Conservation (phyloP, 108 stramenopile genomes). For the Nitzschia palea region DNA sequence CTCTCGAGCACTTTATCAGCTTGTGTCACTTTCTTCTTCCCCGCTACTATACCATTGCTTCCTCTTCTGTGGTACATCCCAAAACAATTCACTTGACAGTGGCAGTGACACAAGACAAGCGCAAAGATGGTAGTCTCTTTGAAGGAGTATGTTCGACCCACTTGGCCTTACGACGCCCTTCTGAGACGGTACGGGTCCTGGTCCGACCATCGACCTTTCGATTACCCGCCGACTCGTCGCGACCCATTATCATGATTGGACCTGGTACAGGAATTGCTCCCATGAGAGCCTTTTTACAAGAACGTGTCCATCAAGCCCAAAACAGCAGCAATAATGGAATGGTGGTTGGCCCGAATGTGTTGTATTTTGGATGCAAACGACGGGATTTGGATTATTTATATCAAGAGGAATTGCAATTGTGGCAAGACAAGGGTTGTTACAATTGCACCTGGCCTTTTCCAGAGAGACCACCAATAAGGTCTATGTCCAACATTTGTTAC, state of each 20-base stretch:
- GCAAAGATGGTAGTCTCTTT: slow-evolving; percentile 61
- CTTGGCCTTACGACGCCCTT: slow-evolving; percentile 43
- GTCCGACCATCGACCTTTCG: slow-evolving; percentile 91
- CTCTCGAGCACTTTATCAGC: slow-evolving; percentile 87
- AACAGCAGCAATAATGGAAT: slow-evolving; percentile 22
- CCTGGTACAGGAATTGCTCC: slow-evolving; percentile 98
- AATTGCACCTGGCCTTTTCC: slow-evolving; percentile 88
- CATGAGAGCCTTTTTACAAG: slow-evolving; percentile 94
- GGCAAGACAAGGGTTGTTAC: slow-evolving; percentile 62
- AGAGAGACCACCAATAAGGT: slow-evolving; percentile 71
- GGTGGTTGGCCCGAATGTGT: slow-evolving; percentile 60
- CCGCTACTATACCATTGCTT: slow-evolving; percentile 97
- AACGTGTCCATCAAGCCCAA: slow-evolving; percentile 59
- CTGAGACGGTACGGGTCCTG: slow-evolving; percentile 73
- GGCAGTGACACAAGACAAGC: slow-evolving; percentile 64
- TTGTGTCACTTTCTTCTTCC: slow-evolving; percentile 88
- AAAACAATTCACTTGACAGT: slow-evolving; percentile 90
- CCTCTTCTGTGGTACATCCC: slow-evolving; percentile 85
- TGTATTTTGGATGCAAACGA: slow-evolving; percentile 97
- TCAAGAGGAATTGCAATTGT: slow-evolving; percentile 82
- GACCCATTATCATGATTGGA: slow-evolving; percentile 94
- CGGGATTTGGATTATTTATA: slow-evolving; percentile 89
- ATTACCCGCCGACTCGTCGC: slow-evolving; percentile 52
- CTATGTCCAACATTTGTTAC: slow-evolving; percentile 94
- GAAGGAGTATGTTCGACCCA: slow-evolving; percentile 89